Conservation (phyloP, 2,329 filamentous ascomycete species). For the Colletotrichum tabaci region DNA sequence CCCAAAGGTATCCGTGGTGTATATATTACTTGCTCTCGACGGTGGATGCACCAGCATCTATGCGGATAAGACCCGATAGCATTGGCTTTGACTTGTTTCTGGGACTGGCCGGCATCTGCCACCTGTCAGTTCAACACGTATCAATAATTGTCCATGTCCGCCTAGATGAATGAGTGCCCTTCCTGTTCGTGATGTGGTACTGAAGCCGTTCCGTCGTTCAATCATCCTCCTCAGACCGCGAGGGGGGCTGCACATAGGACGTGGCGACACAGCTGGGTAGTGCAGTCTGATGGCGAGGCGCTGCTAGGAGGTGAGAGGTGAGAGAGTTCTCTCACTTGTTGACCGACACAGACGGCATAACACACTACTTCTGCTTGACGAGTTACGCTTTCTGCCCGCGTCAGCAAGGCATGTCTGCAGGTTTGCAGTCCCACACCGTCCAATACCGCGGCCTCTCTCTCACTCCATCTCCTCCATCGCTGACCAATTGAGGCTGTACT, state of each 20-base stretch:
- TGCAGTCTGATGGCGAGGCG: slow-evolving; percentile 12
- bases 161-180: neutral
- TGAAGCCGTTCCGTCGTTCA: neutral
- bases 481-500: slow-evolving; percentile 23
- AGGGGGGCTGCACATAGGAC: neutral
- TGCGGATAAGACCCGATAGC: neutral
- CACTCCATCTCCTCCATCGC: slow-evolving; percentile 1
- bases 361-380: slow-evolving; percentile 17
- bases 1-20: neutral
- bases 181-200: neutral
- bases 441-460: slow-evolving; percentile 18
- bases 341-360: slow-evolving; percentile 7
- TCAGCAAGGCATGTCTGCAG: slow-evolving; percentile 34
- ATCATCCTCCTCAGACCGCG: slow-evolving; percentile 1
- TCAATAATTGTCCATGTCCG: neutral
- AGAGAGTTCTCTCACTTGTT: slow-evolving; percentile 16
- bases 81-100: slow-evolving; percentile 10
- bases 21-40: neutral
- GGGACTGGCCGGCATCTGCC: neutral
- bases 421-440: slow-evolving; percentile 18
- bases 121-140: neutral
- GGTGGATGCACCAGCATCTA: neutral
- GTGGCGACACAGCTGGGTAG: slow-evolving; percentile 7
- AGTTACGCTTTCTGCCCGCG: slow-evolving; percentile 29
- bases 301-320: slow-evolving; percentile 1